Evolutionary conservation across 2,329 filamentous ascomycete species (phyloP), one percentile per base, ranked within the genome.

Genomic region (Sporothrix protearum): DNA sequence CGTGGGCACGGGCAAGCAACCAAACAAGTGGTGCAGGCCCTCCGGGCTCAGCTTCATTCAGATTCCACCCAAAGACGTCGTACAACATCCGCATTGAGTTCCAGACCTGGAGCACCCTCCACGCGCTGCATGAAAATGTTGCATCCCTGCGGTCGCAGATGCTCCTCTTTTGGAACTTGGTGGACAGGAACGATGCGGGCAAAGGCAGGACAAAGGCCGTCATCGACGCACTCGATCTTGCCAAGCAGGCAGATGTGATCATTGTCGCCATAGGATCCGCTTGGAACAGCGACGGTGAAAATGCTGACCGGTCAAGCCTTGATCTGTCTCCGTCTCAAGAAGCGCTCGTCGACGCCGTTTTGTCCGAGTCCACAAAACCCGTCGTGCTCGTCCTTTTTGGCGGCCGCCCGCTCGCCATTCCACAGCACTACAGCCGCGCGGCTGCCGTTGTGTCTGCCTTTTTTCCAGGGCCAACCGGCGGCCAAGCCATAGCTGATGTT

Each of bases 321-420:
- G 42, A 28, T 10, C 16, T 68, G 25, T 28, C 64, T 6, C 64
- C 64, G 0, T n/a, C 16, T 2, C 64, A 51, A 10, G 64, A 53
- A 4, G 45, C 64, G 2, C 16, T 57, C 12, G 53, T 57, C 1
- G 53, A 33, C 7, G 33, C 57, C 3, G 19, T 42, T 42, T 33
- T 61, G 7, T 61, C 36, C 3, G 8, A 61, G 8, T 42, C 33
- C 16, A 14, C 33, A 9, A 36, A 42, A 2, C 42, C 53, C 1
- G 64, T 68, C 16, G 45, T 68, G 12, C 64, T 68, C 14, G 64
- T 68, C 45, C 64, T 68, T 28, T 68, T 51, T 39, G 64, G 64
- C 45, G 64, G 64, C 45, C 64, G 64, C 19, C 45, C 64, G 1
- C 25, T 68, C 1, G 42, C 64, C 45, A 53, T 68, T 5, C 45